phyloP scores from a whole-genome alignment of 73 alveolate species.

The Effrenium voratum region DNA sequence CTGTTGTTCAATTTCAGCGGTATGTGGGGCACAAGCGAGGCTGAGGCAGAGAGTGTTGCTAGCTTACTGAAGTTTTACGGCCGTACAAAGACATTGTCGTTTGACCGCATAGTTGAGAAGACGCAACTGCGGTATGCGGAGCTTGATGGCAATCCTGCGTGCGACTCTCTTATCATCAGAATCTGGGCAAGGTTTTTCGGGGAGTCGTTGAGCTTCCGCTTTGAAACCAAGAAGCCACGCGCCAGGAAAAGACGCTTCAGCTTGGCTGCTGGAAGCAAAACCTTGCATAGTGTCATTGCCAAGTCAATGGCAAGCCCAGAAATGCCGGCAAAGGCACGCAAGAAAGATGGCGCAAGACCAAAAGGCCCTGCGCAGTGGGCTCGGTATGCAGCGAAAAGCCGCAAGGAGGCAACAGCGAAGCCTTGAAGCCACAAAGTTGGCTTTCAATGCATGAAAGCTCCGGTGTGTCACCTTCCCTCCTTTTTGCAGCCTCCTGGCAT shows the following conservation, averaged over 20 bases:
- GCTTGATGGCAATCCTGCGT: neutral
- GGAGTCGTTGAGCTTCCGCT: neutral
- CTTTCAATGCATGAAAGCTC: too few relatives aligned
- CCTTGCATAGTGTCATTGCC: neutral
- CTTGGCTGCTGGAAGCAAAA: neutral
- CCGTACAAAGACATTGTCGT: neutral
- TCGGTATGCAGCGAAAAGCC: neutral
- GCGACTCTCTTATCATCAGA: neutral
- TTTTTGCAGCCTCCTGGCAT: too few relatives aligned
- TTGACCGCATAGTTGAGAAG: neutral
- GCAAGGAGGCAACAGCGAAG: neutral
- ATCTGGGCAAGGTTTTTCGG: neutral
- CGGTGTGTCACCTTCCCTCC: too few relatives aligned
- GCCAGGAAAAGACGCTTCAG: neutral
- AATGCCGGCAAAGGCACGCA: neutral
- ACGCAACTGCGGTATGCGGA: neutral
- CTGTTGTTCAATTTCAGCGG: neutral
- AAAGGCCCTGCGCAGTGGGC: neutral
- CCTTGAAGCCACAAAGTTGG: neutral
- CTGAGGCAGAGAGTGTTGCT: neutral
- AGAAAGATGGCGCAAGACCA: neutral
- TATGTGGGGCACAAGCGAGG: neutral
- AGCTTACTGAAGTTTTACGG: neutral
- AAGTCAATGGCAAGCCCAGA: neutral
- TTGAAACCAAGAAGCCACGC: neutral